Evolutionary conservation across 73 alveolate genomes (phyloP).

Genomic region (Uronychia setigera): DNA sequence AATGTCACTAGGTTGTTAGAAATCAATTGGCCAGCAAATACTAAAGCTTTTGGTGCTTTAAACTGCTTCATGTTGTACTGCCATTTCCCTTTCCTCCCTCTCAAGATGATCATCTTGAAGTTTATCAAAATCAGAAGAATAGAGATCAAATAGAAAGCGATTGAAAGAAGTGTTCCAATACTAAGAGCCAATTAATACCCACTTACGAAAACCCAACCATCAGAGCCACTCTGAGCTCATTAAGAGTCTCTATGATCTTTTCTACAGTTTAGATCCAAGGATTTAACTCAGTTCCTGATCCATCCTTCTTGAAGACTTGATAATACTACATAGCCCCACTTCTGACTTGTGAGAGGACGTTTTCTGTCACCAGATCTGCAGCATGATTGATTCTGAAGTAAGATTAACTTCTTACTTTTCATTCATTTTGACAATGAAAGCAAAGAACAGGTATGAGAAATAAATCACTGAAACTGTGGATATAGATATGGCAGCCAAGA

Average conservation of each 20-base stretch:
- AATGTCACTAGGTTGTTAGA: slow-evolving; percentile 13
- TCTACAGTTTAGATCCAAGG: background rate
- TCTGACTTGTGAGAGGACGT: background rate
- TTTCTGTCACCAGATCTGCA: background rate
- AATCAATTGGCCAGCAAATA: slow-evolving; percentile 21
- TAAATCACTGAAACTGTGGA: background rate
- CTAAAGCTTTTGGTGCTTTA: background rate
- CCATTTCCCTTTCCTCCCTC: background rate
- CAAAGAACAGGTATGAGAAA: background rate
- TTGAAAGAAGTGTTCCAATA: background rate
- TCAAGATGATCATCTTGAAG: background rate
- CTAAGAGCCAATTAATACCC: background rate
- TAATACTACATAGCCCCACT: background rate
- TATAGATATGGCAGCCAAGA: background rate
- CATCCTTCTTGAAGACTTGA: background rate
- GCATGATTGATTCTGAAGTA: background rate
- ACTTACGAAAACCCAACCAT: background rate
- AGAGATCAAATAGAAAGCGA: background rate
- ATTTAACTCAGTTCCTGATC: background rate
- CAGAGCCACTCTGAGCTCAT: background rate
- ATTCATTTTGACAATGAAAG: background rate
- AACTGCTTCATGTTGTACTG: background rate
- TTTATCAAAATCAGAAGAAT: background rate
- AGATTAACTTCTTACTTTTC: too few relatives aligned
- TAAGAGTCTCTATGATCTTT: background rate